Evolutionary conservation across 768 basidiomycete genomes (phyloP).

Genomic region (Xerocomellus intermedius): DNA sequence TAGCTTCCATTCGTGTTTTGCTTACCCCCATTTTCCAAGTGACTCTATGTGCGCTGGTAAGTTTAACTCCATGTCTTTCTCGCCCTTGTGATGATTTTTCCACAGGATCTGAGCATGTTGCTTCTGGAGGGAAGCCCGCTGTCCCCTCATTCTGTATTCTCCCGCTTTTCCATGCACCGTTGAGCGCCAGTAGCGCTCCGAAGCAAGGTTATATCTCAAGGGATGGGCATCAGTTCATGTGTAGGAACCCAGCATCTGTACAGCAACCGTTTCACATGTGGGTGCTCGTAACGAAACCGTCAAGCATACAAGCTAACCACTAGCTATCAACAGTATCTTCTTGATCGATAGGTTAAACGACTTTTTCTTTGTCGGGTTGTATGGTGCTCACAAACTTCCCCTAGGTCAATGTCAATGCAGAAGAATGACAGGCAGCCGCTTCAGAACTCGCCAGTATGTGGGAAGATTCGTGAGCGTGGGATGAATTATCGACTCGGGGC

Average conservation of each 20-base stretch:
- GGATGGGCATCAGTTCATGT: constrained; percentile 56
- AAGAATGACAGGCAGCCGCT: constrained; percentile 41
- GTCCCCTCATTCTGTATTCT: constrained; percentile 53
- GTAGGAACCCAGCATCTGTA: constrained; percentile 47
- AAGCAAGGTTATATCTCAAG: constrained; percentile 47
- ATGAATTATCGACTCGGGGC: constrained; percentile 56
- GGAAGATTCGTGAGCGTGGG: constrained; percentile 28
- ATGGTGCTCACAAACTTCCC: background rate
- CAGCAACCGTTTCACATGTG: constrained; percentile 61
- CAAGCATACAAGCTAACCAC: background rate
- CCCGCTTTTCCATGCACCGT: constrained; percentile 51
- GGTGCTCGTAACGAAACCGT: constrained; percentile 18
- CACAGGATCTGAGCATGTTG: constrained; percentile 51
- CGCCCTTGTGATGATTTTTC: background rate
- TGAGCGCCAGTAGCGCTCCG: constrained; percentile 19
- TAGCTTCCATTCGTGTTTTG: background rate
- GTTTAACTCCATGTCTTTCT: background rate
- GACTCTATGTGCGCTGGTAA: constrained; percentile 53
- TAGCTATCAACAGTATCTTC: constrained; percentile 11
- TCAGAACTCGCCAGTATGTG: constrained; percentile 33
- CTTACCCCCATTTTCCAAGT: constrained; percentile 26
- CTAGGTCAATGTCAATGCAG: constrained; percentile 53
- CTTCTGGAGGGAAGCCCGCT: constrained; percentile 35
- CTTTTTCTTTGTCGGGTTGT: background rate
- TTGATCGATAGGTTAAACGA: constrained; percentile 21